phyloP scores from a whole-genome alignment of 1,284 basidiomycete genomes.

The Ustilago trichophora region DNA sequence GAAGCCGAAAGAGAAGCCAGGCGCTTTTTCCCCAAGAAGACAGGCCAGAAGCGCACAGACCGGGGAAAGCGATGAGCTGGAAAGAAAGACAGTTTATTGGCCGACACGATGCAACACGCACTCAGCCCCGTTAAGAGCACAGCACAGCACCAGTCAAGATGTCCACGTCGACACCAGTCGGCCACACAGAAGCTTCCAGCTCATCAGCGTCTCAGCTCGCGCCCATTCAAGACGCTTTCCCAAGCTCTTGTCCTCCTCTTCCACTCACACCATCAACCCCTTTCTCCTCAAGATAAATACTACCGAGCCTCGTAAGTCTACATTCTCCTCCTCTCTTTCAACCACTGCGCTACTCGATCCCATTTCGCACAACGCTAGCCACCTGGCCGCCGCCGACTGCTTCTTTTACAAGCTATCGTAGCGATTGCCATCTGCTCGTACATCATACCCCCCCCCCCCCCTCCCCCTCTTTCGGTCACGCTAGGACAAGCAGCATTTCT shows the following conservation, averaged over 20 bases:
- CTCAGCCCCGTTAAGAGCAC: neutral
- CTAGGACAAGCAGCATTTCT: neutral
- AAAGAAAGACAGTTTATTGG: slow-evolving; percentile 19
- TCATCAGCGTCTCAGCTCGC: slow-evolving; percentile 16
- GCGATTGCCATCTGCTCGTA: neutral
- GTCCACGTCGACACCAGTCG: slow-evolving; percentile 34
- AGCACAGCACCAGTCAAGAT: neutral
- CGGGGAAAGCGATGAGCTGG: slow-evolving; percentile 21
- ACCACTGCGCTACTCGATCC: neutral
- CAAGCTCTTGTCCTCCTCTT: neutral
- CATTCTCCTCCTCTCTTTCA: neutral
- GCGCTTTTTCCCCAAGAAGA: neutral
- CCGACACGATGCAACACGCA: slow-evolving; percentile 3
- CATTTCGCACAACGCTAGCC: neutral
- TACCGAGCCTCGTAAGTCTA: slow-evolving; percentile 31
- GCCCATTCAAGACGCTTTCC: neutral
- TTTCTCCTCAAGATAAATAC: slow-evolving; percentile 37
- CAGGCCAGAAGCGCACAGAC: slow-evolving; percentile 19
- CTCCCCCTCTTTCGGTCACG: too few species aligned
- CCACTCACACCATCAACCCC: slow-evolving; percentile 24
- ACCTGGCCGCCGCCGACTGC: neutral
- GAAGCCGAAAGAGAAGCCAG: too few species aligned
- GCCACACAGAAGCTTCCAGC: slow-evolving; percentile 36
- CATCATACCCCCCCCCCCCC: slow-evolving; percentile 4
- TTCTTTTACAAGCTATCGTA: too few species aligned